Evolutionary conservation across 2,329 filamentous ascomycete genomes (phyloP).

Genomic region (Fusarium decemcellulare): DNA sequence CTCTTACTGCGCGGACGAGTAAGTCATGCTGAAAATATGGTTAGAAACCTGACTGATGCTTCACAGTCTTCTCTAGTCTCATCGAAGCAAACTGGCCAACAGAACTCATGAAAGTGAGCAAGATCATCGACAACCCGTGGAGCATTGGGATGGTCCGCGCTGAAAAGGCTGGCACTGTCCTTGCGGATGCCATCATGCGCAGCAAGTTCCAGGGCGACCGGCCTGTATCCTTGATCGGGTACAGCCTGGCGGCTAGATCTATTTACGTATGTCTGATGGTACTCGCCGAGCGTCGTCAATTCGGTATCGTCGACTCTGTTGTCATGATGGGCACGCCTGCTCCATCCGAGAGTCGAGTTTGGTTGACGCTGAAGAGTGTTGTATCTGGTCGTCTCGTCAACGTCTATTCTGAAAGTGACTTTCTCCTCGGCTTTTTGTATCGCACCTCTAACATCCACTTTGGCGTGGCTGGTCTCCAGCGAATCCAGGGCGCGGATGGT

Average conservation of each 20-base stretch:
- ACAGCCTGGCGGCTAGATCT: conserved; percentile 84
- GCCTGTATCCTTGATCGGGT: conserved; percentile 84
- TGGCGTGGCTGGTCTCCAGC: conserved; percentile 87
- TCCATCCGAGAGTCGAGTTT: conserved; percentile 79
- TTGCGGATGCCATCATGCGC: conserved; percentile 87
- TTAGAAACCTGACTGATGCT: not conserved
- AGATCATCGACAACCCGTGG: conserved; percentile 87
- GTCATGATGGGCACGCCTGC: conserved; percentile 88
- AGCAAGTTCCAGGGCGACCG: conserved; percentile 84
- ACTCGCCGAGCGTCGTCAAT: conserved; percentile 84
- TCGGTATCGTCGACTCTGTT: conserved; percentile 88
- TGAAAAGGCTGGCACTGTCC: conserved; percentile 78
- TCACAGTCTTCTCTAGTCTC: conserved; percentile 68
- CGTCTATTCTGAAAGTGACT: conserved; percentile 89
- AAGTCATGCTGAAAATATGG: conserved; percentile 43
- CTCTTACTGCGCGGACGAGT: conserved; percentile 64
- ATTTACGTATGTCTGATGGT: conserved; percentile 88
- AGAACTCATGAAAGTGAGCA: conserved; percentile 75
- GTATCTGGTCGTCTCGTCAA: conserved; percentile 90
- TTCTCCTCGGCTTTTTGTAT: conserved; percentile 90
- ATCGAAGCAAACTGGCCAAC: conserved; percentile 73
- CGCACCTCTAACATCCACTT: conserved; percentile 85
- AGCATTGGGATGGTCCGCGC: conserved; percentile 81
- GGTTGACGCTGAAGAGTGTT: conserved; percentile 83
- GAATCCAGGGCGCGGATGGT: conserved; percentile 74